These are phyloP conservation scores for Solanum tarijense DNA, from an alignment of 257 asterid species.

Conservation along the genomic window DNA sequence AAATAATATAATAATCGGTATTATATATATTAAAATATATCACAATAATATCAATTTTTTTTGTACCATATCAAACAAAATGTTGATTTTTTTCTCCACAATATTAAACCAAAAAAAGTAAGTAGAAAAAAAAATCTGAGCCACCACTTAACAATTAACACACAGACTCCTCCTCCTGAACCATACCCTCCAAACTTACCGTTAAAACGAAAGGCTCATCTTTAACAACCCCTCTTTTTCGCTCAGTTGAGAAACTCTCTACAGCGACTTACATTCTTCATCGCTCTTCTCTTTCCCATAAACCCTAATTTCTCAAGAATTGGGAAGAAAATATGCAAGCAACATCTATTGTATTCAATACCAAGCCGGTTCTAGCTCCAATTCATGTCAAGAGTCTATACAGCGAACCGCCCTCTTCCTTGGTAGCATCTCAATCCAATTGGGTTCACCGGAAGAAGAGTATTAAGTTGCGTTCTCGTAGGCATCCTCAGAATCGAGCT, in stretches of 20 bases:
- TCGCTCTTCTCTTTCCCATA: neutral
- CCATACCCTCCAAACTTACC: neutral
- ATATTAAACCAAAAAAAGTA: neutral
- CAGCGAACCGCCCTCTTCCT: conserved; percentile 4
- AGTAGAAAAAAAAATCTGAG: conserved; percentile 22
- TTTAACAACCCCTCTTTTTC: neutral
- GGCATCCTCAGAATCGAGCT: conserved; percentile 29
- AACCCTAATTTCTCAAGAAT: conserved; percentile 13
- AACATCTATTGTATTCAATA: conserved; percentile 37
- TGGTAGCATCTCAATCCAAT: conserved; percentile 16
- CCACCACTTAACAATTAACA: conserved; percentile 36
- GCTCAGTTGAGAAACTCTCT: neutral
- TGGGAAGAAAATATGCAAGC: conserved; percentile 48
- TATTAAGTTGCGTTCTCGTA: conserved; percentile 22
- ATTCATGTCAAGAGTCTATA: conserved; percentile 24
- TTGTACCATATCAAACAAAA: neutral
- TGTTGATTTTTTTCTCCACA: neutral
- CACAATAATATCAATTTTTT: neutral
- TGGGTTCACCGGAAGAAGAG: conserved; percentile 30
- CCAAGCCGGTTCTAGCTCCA: conserved; percentile 51
- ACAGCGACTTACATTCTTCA: neutral
- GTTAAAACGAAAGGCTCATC: neutral
- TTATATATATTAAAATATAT: too few species aligned
- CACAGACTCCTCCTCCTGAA: conserved; percentile 16
- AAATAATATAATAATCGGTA: neutral